Conservation (phyloP, 192 early-diverging fungal species). For the Coemansia umbellata region DNA sequence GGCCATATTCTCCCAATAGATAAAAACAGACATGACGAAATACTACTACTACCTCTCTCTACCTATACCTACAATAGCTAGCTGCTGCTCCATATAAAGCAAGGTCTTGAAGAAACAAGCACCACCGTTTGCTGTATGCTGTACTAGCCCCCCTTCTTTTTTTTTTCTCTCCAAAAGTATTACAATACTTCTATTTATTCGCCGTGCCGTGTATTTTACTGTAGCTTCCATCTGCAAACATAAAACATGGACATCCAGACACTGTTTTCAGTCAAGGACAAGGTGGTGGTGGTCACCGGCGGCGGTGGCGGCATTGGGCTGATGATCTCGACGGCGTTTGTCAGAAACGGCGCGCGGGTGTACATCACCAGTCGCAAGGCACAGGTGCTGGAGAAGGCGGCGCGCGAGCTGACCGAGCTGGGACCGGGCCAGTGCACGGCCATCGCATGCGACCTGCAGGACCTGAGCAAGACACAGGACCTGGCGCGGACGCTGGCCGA, state of each 20-base stretch:
- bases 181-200: neutral
- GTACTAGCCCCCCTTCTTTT: neutral
- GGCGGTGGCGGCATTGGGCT: constrained; percentile 56
- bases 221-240: no score
- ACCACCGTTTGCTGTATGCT: no score
- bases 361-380: constrained; percentile 85
- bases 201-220: neutral
- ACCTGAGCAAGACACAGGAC: constrained; percentile 52
- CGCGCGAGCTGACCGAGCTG: constrained; percentile 60
- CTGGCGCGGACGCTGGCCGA: constrained; percentile 56
- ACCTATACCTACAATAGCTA: no score
- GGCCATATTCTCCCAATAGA: no score
- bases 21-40: no score
- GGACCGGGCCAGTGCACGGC: constrained; percentile 73
- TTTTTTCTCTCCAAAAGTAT: neutral
- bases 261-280: constrained; percentile 67
- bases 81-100: no score
- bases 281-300: constrained; percentile 80
- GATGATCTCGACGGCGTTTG: constrained; percentile 68
- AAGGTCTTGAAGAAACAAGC: no score
- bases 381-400: constrained; percentile 57
- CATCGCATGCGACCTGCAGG: constrained; percentile 69
- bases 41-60: no score
- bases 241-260: constrained; percentile 52
- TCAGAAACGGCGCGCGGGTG: constrained; percentile 85